Base-by-base conservation (phyloP, 2,329 filamentous ascomycete species). In the Trichoderma oligosporum region DNA sequence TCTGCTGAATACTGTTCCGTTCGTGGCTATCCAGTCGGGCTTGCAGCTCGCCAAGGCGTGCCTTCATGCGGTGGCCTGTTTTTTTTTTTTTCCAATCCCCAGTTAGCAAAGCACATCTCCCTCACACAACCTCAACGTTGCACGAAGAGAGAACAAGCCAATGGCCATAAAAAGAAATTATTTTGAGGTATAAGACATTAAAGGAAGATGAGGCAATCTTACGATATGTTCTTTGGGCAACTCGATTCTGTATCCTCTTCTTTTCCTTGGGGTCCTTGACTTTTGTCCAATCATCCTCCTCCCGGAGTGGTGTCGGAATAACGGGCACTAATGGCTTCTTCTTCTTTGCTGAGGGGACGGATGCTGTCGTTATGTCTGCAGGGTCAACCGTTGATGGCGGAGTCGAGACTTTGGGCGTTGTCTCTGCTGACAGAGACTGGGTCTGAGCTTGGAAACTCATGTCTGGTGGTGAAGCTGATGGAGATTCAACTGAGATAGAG, bases 151-250 rank as follows among this genome's bases (percentile, higher is more conserved):
- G 12, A n/a, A 3, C 8, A 12, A n/a, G 18, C 25, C 18, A 42
- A 16, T 33, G 18, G 25, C 3, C 2, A 3, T 41, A 22, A 24
- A 20, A 7, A 16, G 16, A 4, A 12, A 36, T 9, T 11, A 5
- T n/a, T n/a, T n/a, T n/a, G n/a, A 14, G 12, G 14, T 4, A 11
- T 2, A 4, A 31, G 7, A 25, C 22, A 24, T 1, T n/a, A n/a
- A 38, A 6, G 2, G 36, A 7, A 16, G 7, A 9, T 42, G 9
- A 6, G 29, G 24, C 4, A 16, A 11, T 61, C 67, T 62, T 61
- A 71, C 69, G 68, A 42, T 71, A 71, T 29, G 67, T 66, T 41
- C 68, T 61, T 46, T 70, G 68, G 1, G 68, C 68, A 7, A 70
- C 66, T 11, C 68, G 57, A 48, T 70, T 70, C 55, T 70, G 68